Evolutionary conservation across 495 filamentous ascomycete genomes (phyloP).

Genomic region (Physcia stellaris): DNA sequence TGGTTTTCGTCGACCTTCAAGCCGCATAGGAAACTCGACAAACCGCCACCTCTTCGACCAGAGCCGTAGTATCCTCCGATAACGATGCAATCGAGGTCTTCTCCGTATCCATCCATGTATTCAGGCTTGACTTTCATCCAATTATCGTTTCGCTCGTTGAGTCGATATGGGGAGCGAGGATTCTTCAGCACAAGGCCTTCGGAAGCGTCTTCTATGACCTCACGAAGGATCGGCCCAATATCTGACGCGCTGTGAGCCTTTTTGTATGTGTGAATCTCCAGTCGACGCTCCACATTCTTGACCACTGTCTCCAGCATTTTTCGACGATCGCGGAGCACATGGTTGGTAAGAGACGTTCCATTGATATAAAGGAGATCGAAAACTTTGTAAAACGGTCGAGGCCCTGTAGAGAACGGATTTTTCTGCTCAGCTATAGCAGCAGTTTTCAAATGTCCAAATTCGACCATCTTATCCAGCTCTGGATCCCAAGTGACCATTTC

Average conservation of each 20-base stretch:
- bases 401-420: constrained; percentile 59
- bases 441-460: constrained; percentile 88
- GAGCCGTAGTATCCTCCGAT: constrained; percentile 90
- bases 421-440: constrained; percentile 71
- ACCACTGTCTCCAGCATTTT: constrained; percentile 58
- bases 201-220: constrained; percentile 73
- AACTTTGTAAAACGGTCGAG: constrained; percentile 68
- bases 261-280: constrained; percentile 71
- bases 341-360: constrained; percentile 60
- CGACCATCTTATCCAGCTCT: constrained; percentile 67
- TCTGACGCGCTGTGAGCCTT: constrained; percentile 51
- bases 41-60: constrained; percentile 64
- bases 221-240: constrained; percentile 65
- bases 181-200: constrained; percentile 95
- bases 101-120: constrained; percentile 95
- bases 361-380: constrained; percentile 92
- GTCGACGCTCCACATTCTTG: constrained; percentile 48
- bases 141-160: constrained; percentile 88
- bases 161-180: constrained; percentile 67
- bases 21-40: constrained; percentile 82
- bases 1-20: constrained; percentile 61
- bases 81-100: constrained; percentile 77
- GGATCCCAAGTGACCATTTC: constrained; percentile 99
- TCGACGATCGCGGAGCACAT: constrained; percentile 70
- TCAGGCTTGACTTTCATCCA: constrained; percentile 99